Conservation (phyloP, 169 alveolate species). For the Cystoisospora suis region DNA sequence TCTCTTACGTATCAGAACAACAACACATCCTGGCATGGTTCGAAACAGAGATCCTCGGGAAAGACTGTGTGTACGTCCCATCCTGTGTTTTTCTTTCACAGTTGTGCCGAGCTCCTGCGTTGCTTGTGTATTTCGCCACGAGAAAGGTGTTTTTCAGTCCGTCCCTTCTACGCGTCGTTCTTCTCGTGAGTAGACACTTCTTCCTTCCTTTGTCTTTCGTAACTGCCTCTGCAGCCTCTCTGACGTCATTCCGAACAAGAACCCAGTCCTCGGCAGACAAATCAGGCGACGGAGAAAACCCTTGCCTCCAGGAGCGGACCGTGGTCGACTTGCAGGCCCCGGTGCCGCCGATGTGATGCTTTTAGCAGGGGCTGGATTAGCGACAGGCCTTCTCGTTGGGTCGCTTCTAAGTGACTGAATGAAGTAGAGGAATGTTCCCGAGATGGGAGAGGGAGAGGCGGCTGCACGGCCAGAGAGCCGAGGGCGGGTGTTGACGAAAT, state of each 20-base stretch:
- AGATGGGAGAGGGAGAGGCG: no score
- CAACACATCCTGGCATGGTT: no score
- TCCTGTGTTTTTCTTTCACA: no score
- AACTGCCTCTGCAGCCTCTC: not conserved
- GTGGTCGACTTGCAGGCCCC: not conserved
- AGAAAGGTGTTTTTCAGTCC: no score
- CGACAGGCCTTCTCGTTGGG: conserved; percentile 13
- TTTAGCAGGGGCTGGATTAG: conserved; percentile 12
- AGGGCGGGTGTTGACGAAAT: no score
- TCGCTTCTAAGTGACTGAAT: conserved; percentile 7
- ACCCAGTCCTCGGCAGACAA: conserved; percentile 11
- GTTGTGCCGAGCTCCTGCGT: no score
- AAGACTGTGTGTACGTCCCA: no score
- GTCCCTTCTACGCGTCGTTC: not conserved
- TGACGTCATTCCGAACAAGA: conserved; percentile 4
- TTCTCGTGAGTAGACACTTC: not conserved
- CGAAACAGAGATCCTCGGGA: no score
- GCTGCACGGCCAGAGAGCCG: no score
- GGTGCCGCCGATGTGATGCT: conserved; percentile 1
- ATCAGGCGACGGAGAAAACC: not conserved
- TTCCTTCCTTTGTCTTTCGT: not conserved
- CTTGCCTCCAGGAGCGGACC: not conserved
- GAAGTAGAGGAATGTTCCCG: not conserved
- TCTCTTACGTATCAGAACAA: no score
- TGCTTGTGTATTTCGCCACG: no score